Evolutionary conservation across 1,284 basidiomycete genomes (phyloP), one percentile per base, ranked within the genome.

Genomic region (Ceratobasidium sp.): DNA sequence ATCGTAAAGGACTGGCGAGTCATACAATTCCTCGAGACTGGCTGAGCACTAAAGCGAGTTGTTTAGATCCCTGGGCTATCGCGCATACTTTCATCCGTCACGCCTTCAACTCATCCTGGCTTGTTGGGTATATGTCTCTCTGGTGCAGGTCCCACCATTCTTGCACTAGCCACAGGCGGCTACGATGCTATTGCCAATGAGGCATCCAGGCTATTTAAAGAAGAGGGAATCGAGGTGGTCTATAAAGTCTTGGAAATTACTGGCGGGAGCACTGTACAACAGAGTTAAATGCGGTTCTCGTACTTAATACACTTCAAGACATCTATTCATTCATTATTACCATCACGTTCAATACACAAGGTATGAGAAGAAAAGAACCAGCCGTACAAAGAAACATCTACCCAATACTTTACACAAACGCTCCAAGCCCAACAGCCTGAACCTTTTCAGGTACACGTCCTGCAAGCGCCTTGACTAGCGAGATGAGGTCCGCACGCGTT

Each of bases 91-190:
- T 90, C 91, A 31, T 84, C 85, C 17, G 90, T 99, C 68, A 97
- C 94, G 0, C 96, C 96, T 5, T 76, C 84, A 15, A 89, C 91
- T 0, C 96, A 99, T 79, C 93, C 94, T 0, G 97, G 97, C 12
- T 82, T 99, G 2, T 84, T 99, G 20, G 97, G 97, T 5, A 98
- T 99, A 73, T 99, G 97, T 78, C 86, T 99, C 32, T 98, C 96
- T 1, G 97, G 97, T 7, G 97, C 97, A 0, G 97, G 97, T 0
- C 97, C 97, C 1, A 98, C 97, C 1, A 98, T 99, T 74, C 85
- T 99, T 68, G 97, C 97, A 0, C 86, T 99, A n/a, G 96, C 96
- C 0, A 96, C 93, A 0, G 81, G 82, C 53, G 89, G 90, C 45
- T 96, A 92, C 74, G 91, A 94, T 65, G 81, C 81, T 8, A 95